phyloP scores from a whole-genome alignment of 2,329 filamentous ascomycete genomes.

The Purpureocillium takamizusanense region DNA sequence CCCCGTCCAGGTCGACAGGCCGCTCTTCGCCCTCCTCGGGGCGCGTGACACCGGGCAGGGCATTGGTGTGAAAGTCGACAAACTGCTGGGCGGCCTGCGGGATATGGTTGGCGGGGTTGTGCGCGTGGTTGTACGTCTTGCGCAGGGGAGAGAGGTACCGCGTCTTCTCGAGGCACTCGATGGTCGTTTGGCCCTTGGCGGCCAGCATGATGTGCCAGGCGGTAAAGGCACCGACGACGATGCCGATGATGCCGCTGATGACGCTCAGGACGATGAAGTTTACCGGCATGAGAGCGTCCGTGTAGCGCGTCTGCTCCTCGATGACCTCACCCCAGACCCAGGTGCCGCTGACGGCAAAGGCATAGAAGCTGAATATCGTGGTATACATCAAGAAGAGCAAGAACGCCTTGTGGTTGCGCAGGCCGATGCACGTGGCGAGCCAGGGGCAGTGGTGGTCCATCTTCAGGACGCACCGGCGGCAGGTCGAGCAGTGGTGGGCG shows the following conservation, averaged over 20 bases:
- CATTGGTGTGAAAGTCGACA: slow-evolving; percentile 73
- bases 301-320: slow-evolving; percentile 56
- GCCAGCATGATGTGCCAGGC: slow-evolving; percentile 85
- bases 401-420: slow-evolving; percentile 94
- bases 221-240: slow-evolving; percentile 85
- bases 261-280: slow-evolving; percentile 87
- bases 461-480: slow-evolving; percentile 88
- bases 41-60: slow-evolving; percentile 68
- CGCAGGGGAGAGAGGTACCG: slow-evolving; percentile 79
- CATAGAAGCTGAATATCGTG: slow-evolving; percentile 73
- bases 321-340: slow-evolving; percentile 86
- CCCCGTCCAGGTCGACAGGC: slow-evolving; percentile 21
- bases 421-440: slow-evolving; percentile 89
- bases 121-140: slow-evolving; percentile 55
- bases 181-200: slow-evolving; percentile 75
- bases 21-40: slow-evolving; percentile 71
- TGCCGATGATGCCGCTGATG: slow-evolving; percentile 78
- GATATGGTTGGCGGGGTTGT: slow-evolving; percentile 40
- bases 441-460: slow-evolving; percentile 99
- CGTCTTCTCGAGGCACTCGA: slow-evolving; percentile 93
- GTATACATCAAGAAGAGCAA: slow-evolving; percentile 87
- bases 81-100: slow-evolving; percentile 59
- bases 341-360: slow-evolving; percentile 63
- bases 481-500: slow-evolving; percentile 93
- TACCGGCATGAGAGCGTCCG: slow-evolving; percentile 72